Evolutionary conservation across 805 yeast genomes (phyloP), one percentile per base, ranked within the genome.

Genomic region (Cyberlindnera bimundalis): DNA sequence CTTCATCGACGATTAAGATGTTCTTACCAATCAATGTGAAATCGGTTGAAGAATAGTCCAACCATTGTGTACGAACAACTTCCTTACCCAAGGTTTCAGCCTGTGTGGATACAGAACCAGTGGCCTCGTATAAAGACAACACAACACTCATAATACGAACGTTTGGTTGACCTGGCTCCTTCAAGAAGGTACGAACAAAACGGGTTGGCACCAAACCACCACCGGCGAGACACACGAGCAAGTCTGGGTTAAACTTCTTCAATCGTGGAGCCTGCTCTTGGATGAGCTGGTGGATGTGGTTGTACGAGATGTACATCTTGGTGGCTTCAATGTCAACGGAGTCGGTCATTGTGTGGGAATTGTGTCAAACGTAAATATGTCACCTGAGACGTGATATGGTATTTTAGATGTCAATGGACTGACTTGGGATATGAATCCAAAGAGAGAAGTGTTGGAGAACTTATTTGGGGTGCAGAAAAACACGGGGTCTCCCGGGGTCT

Each of bases 121-220:
- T 62, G 53, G 84, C 93, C 67, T 91, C 99, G 61, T 91, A 91
- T 40, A 91, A 72, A 1, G 97, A 88, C 51, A 91, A 73, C 25
- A 93, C 95, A 53, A 91, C 87, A 35, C 99, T 97, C 79, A 90
- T 91, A 58, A 91, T 88, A 56, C 96, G 82, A 46, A 89, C 82
- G 56, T 90, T 91, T 53, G 95, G 91, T 45, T 81, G 70, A 45
- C 95, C 95, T 23, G 84, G 86, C 51, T 82, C 84, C 65, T 90
- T 91, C 52, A 91, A 71, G 65, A 91, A 93, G 2, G 98, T 81
- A 64, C 99, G 79, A 61, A 91, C 74, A 66, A 93, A 93, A 63
- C 99, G 79, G 8, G 99, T 97, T 20, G 98, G 99, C 43, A 91
- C 93, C 64, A 91, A 87, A 2, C 98, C 99, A 61, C 99, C 96